Evolutionary conservation across 2,329 filamentous ascomycete species (phyloP).

Genomic region (Colletotrichum eremochloae): DNA sequence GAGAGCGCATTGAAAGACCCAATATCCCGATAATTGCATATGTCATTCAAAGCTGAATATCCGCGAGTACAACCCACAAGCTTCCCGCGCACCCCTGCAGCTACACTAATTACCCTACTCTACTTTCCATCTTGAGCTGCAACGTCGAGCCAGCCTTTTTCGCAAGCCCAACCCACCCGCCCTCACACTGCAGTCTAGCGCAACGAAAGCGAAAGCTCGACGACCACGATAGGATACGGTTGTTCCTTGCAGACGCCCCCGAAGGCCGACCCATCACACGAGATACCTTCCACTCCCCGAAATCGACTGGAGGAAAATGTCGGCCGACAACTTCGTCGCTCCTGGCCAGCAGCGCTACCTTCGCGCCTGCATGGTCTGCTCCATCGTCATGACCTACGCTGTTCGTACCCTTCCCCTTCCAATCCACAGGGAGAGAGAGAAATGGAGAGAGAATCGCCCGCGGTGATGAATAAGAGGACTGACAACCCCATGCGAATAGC

Average conservation of each 20-base stretch:
- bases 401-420: conserved; percentile 60
- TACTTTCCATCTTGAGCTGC: conserved; percentile 1
- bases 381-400: conserved; percentile 86
- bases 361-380: conserved; percentile 99
- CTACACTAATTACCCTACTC: not conserved
- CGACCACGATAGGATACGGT: conserved; percentile 3
- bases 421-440: not conserved
- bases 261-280: conserved; percentile 2
- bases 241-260: not conserved
- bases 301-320: conserved; percentile 51
- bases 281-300: not conserved
- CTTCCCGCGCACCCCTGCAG: not conserved
- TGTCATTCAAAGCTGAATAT: not conserved
- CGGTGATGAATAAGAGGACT: not conserved
- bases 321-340: conserved; percentile 73
- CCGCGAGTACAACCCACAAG: not conserved
- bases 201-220: conserved; percentile 1
- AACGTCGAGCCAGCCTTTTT: not conserved
- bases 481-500: conserved; percentile 59
- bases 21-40: conserved; percentile 12
- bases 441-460: not conserved
- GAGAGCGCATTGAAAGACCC: conserved; percentile 1
- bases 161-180: too few relatives aligned
- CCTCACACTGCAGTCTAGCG: not conserved
- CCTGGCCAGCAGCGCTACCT: conserved; percentile 85